Evolutionary conservation across 306 rosid genomes (phyloP).

Genomic region (Medicago lupulina): DNA sequence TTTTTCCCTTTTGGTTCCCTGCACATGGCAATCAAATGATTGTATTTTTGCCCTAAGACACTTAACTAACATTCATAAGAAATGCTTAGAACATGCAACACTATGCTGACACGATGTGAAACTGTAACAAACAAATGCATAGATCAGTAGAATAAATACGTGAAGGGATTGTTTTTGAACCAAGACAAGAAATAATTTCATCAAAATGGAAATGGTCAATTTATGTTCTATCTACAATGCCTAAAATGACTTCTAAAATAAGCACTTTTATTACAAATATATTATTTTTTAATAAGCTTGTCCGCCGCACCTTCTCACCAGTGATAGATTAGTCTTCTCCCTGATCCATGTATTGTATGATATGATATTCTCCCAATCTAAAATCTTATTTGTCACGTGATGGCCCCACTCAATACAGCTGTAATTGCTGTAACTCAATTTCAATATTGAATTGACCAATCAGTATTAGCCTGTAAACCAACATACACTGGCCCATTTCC

Average conservation of each 20-base stretch:
- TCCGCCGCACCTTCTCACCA: background rate
- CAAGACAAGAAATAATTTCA: background rate
- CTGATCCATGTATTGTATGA: background rate
- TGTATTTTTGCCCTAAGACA: constrained; percentile 3
- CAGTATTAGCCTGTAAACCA: constrained; percentile 32
- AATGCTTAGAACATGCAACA: background rate
- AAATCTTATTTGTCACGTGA: constrained; percentile 27
- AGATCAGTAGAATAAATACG: background rate
- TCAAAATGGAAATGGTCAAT: background rate
- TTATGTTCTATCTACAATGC: background rate
- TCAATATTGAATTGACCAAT: constrained; percentile 38
- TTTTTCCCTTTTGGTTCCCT: background rate
- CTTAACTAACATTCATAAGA: background rate
- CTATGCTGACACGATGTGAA: background rate
- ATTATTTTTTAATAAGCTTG: background rate
- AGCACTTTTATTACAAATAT: background rate
- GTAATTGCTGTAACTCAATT: constrained; percentile 36
- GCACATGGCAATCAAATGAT: constrained; percentile 40
- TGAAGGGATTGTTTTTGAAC: background rate
- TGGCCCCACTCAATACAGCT: constrained; percentile 46
- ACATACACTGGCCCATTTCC: constrained; percentile 24
- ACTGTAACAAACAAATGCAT: background rate
- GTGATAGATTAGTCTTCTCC: background rate
- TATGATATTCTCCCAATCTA: background rate
- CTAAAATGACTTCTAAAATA: constrained; percentile 18